Base-by-base conservation (phyloP, 2,329 filamentous ascomycete genomes). In the Biscogniauxia sp. region DNA sequence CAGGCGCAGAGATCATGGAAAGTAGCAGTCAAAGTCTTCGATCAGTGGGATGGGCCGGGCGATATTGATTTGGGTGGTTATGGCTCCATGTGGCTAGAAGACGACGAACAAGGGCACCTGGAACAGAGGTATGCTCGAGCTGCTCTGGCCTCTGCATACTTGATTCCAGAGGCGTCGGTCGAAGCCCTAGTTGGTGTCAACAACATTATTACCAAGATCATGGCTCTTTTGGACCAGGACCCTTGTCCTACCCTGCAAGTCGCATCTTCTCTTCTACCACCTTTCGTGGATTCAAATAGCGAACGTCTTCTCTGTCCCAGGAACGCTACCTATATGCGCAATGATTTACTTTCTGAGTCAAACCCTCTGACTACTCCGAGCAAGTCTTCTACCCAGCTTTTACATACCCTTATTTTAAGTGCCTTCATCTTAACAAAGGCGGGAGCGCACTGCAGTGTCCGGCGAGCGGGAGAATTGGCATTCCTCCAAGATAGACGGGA, bases 41-140 rank as follows among this genome's bases (percentile, higher is more conserved):
- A 87, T 62, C 84, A 90, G 64, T 94, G 90, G 90, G 85, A 88
- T 67, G 91, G 90, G 0, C 89, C 90, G 0, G 78, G 79, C 6
- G 90, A 93, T 69, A 81, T 89, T 53, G 88, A 93, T 65, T 72
- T 92, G 4, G 88, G 87, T 3, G 84, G 83, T 13, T 84, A 82
- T 65, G 81, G 82, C 7, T 78, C 78, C 2, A 74, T 80, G 54
- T 85, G 85, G 76, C 72, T 92, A 54, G 81, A 83, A 54, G 86
- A 90, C 54, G 79, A 84, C 2, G 80, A 85, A 53, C 83, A 86
- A 65, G 77, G 80, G 37, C 82, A 85, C 63, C 77, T 93, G 4
- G 82, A 88, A 67, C 76, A 79, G 45, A 82, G 84, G 54, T 93
- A 92, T 71, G 87, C 86, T 51, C 87, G 88, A 60, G 84, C 88